Base-by-base conservation (phyloP, 2,329 filamentous ascomycete species). In the Pyrenochaeta sp. region DNA sequence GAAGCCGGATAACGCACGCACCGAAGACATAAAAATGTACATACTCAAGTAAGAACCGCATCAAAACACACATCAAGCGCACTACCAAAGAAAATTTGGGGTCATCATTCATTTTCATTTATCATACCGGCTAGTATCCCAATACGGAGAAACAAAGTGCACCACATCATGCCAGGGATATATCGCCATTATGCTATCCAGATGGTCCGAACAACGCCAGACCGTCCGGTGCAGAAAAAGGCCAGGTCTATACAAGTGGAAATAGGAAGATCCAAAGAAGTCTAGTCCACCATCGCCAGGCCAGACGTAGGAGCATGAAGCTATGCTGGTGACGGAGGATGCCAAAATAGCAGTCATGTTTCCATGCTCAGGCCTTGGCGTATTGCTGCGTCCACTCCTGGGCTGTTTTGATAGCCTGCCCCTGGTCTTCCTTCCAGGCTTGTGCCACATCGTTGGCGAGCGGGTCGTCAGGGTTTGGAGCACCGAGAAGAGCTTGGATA, bases 381-480 rank as follows among this genome's bases (percentile, higher is more conserved):
- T 95, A 91, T 66, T 89, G 88, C 75, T 84, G 83, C 11, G 95
- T 98, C 94, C 95, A 98, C 71, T 97, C 92, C 71, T 85, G 89
- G 14, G 94, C 94, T 7, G 92, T 98, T 62, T 90, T 87, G 68
- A 99, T 98, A 20, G 95, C 95, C 42, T 91, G 91, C 61, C 88
- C 87, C 78, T 98, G 91, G 71, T 99, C 89, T 71, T 98, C 92
- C 81, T 98, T 97, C 95, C 95, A 99, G 73, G 90, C 89, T 82
- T 98, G 96, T 31, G 95, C 95, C 36, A 99, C 95, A 63, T 99
- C 94, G 73, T 97, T 96, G 44, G 95, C 96, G 36, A 99, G 86
- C n/a, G 95, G 96, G 73, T 99, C 95, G 71, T 99, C 95, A 27
- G 96, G 95, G 78, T 99, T 99, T 12, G 95, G 95, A 5, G 95